phyloP scores from a whole-genome alignment of 2,329 filamentous ascomycete species.

The Arthrinium phaeospermum region DNA sequence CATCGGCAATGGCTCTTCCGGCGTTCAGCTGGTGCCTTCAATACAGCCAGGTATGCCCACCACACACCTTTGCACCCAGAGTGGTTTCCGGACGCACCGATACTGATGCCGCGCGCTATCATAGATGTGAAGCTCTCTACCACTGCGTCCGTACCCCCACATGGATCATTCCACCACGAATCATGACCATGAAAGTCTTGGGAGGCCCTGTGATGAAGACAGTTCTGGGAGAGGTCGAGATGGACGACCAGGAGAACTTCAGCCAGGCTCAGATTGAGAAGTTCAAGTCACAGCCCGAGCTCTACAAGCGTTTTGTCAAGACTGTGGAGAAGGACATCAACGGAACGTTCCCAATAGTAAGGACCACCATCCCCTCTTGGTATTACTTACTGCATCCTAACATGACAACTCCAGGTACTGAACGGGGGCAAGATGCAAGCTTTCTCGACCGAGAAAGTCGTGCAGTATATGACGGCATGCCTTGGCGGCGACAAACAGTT shows the following conservation, averaged over 20 bases:
- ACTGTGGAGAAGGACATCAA: conserved; percentile 52
- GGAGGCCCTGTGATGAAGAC: conserved; percentile 41
- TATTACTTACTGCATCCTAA: conserved; percentile 21
- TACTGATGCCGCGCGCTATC: background rate
- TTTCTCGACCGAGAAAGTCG: conserved; percentile 47
- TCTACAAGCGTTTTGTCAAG: conserved; percentile 54
- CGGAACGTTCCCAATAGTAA: conserved; percentile 49
- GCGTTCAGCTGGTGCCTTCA: conserved; percentile 58
- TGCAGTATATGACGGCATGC: conserved; percentile 53
- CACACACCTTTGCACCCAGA: background rate
- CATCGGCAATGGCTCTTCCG: conserved; percentile 63
- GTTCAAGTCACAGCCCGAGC: conserved; percentile 51
- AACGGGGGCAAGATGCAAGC: conserved; percentile 48
- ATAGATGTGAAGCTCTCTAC: conserved; percentile 44
- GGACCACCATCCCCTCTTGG: conserved; percentile 22
- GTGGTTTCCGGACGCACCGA: background rate
- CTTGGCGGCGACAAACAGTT: conserved; percentile 56
- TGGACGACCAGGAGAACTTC: conserved; percentile 51
- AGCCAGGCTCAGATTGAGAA: conserved; percentile 49
- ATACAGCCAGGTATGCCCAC: conserved; percentile 48
- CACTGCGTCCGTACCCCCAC: conserved; percentile 50
- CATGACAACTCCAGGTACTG: conserved; percentile 38
- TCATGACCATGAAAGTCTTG: conserved; percentile 45
- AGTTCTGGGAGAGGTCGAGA: conserved; percentile 45
- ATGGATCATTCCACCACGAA: conserved; percentile 47